Base-by-base conservation (phyloP, 176 grass and related monocot species). In the Hordeum marinum region DNA sequence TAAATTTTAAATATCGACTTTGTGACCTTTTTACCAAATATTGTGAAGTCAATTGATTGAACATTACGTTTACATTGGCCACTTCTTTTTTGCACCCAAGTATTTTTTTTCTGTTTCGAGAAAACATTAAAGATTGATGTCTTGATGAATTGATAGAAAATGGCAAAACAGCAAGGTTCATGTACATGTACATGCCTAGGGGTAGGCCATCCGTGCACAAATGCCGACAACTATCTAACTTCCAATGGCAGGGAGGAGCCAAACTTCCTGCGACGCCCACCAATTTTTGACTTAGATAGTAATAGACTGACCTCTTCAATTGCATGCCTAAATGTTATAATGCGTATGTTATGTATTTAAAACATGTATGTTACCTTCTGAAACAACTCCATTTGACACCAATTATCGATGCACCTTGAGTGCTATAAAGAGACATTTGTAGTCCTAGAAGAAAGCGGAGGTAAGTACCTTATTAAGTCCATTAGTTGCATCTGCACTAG, bases 1-100 rank as follows among this genome's bases (percentile, higher is more conserved):
- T 40, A 72, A 46, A 46, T 25, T 18, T 41, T 82, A 71, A 59
- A 80, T 80, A 36, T 80, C n/a, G 31, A 61, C 39, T 74, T 73
- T 74, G 37, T 23, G 34, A 62, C 41, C 9, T 45, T 25, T 85
- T 63, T 86, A 27, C 40, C 46, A 68, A 55, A 26, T 14, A 72
- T 52, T 12, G 17, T 60, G 1, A 54, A 42, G 39, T 63, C 37
- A 9, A 61, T 73, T 63, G 21, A 54, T 71, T 35, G 40, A 57
- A 46, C 3, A 45, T 83, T 10, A 27, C 4, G 5, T 60, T 52
- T 59, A 57, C 26, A 77, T 62, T 85, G 50, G 35, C 37, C 34
- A 18, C 7, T 85, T 15, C 64, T 32, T 67, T 18, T 68, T 46
- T 36, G 7, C 77, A 29, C 20, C 4, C 2, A 70, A 34, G 46